Percentiles rank a stretch among this genome's conserved stretches.
These are phyloP conservation scores for Brassica incana DNA, from an alignment of 345 rosid species.

Conservation along the genomic window DNA sequence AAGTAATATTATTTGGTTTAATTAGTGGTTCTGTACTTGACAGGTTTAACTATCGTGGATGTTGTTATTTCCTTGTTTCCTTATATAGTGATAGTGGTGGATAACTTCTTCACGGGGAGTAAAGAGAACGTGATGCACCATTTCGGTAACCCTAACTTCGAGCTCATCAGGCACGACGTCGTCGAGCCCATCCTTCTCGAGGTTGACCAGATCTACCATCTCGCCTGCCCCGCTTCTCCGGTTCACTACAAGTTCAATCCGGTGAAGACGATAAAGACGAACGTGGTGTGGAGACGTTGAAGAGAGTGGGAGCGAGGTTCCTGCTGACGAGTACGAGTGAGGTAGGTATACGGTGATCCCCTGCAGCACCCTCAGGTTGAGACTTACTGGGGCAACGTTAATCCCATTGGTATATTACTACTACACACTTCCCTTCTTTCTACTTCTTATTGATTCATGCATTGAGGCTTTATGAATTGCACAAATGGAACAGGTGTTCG, in stretches of 20 bases:
- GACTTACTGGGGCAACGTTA: constrained; percentile 99
- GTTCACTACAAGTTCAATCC: constrained; percentile 98
- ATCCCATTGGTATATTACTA: constrained; percentile 67
- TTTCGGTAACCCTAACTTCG: constrained; percentile 88
- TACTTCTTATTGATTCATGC: not conserved
- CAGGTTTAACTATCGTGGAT: too few relatives aligned
- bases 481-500: constrained; percentile 71
- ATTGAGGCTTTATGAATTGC: too few relatives aligned
- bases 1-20: too few relatives aligned
- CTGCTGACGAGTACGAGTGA: constrained; percentile 88
- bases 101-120: constrained; percentile 96
- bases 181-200: constrained; percentile 88
- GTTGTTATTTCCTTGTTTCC: too few relatives aligned
- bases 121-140: constrained; percentile 99
- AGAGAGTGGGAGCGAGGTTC: constrained; percentile 91
- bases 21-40: too few relatives aligned
- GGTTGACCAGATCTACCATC: constrained; percentile 99
- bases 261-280: constrained; percentile 96
- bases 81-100: constrained; percentile 18
- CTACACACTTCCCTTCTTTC: not conserved
- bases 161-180: constrained; percentile 91
- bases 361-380: constrained; percentile 98
- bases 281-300: constrained; percentile 93
- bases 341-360: constrained; percentile 94
- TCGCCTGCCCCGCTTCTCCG: constrained; percentile 98